Conservation (phyloP, 2,329 filamentous ascomycete species). For the Talaromyces sp. region DNA sequence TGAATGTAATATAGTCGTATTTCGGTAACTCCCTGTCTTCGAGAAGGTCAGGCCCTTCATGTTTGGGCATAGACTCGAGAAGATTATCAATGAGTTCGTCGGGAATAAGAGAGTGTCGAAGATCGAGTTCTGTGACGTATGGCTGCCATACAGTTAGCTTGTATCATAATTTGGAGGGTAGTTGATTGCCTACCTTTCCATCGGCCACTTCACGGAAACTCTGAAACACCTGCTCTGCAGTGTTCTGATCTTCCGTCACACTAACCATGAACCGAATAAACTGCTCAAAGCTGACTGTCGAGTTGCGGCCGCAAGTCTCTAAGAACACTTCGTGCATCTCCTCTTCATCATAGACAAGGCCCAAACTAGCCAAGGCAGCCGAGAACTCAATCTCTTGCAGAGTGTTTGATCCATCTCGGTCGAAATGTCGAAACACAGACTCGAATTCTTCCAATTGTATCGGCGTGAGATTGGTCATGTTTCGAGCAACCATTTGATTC, state of each 20-base stretch:
- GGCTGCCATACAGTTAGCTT: conserved; percentile 48
- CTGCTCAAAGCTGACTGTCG: conserved; percentile 88
- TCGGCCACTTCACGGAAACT: conserved; percentile 96
- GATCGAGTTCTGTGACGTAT: conserved; percentile 96
- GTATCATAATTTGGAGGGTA: neutral
- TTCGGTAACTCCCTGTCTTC: conserved; percentile 80
- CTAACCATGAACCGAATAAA: conserved; percentile 99
- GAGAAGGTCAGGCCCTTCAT: conserved; percentile 79
- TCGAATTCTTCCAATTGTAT: conserved; percentile 99
- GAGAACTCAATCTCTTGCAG: conserved; percentile 93
- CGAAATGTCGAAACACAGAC: conserved; percentile 96
- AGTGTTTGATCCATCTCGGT: conserved; percentile 85
- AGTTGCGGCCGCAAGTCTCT: conserved; percentile 69
- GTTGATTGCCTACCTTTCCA: conserved; percentile 62
- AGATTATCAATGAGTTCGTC: conserved; percentile 96
- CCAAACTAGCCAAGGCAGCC: conserved; percentile 88
- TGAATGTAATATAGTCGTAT: conserved; percentile 95
- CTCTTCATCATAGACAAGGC: conserved; percentile 91
- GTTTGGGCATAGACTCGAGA: conserved; percentile 76
- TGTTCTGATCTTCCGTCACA: conserved; percentile 98
- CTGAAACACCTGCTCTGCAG: conserved; percentile 96
- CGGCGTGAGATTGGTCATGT: conserved; percentile 97
- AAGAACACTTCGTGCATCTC: conserved; percentile 97
- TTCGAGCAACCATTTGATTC: conserved; percentile 96
- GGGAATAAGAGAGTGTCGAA: conserved; percentile 89